phyloP scores from a whole-genome alignment of 176 grass and related monocot species.

The Saccharum officinarum region DNA sequence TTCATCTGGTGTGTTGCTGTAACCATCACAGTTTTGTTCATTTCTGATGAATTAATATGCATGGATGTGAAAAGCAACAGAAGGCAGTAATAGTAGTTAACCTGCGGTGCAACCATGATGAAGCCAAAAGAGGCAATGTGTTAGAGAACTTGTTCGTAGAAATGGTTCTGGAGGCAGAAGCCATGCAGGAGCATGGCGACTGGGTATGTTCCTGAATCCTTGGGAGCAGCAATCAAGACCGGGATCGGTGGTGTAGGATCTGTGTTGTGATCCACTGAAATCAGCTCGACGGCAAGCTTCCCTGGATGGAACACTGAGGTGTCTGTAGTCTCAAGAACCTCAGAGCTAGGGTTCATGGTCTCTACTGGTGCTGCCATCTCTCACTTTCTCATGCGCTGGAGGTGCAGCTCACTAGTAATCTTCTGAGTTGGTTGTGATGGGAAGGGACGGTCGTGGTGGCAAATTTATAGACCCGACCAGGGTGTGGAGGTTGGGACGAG shows the following conservation, averaged over 20 bases:
- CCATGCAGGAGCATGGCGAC: constrained; percentile 55
- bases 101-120: constrained; percentile 58
- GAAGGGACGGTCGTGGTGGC: background rate
- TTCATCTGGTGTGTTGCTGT: background rate
- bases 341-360: background rate
- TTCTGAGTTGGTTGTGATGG: background rate
- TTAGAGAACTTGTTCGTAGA: constrained; percentile 37
- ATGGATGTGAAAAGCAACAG: background rate
- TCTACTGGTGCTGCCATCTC: constrained; percentile 23
- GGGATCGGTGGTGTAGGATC: constrained; percentile 23
- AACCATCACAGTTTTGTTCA: background rate
- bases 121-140: constrained; percentile 61
- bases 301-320: constrained; percentile 37
- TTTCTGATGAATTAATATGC: constrained; percentile 1
- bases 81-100: background rate
- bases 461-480: constrained; percentile 11
- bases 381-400: background rate
- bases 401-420: background rate
- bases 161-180: constrained; percentile 48
- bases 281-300: constrained; percentile 15
- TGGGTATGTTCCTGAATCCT: constrained; percentile 45
- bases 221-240: constrained; percentile 44
- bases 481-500: too few relatives aligned
- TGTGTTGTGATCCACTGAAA: constrained; percentile 17
- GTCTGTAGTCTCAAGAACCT: background rate